Evolutionary conservation across 176 grass and related monocot species (phyloP).

Genomic region (Avena atlantica): DNA sequence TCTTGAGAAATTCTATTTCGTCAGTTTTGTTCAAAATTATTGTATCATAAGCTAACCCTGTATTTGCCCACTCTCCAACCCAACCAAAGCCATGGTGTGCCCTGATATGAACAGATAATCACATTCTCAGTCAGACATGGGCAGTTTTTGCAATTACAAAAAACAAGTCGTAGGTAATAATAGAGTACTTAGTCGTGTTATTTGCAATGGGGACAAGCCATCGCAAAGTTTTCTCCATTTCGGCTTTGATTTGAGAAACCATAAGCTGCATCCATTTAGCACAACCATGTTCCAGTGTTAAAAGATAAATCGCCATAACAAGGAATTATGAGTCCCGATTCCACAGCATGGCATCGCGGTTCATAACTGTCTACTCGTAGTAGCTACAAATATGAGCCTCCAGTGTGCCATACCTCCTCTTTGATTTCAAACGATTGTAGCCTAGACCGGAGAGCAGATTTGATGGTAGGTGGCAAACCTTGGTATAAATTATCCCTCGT

Average conservation of each 20-base stretch:
- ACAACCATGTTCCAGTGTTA: constrained; percentile 38
- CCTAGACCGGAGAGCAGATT: constrained; percentile 72
- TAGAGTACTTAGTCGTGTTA: constrained; percentile 89
- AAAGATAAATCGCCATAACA: constrained; percentile 15
- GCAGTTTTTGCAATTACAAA: constrained; percentile 19
- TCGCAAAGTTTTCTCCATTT: constrained; percentile 90
- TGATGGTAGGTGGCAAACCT: constrained; percentile 77
- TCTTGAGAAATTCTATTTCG: constrained; percentile 17
- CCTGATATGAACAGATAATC: constrained; percentile 61
- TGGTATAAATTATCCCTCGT: constrained; percentile 83
- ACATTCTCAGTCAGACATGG: constrained; percentile 39
- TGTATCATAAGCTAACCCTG: constrained; percentile 65
- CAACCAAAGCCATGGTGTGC: constrained; percentile 94
- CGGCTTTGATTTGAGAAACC: constrained; percentile 80
- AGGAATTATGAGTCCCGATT: constrained; percentile 2
- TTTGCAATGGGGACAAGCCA: constrained; percentile 90
- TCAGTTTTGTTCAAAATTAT: constrained; percentile 34
- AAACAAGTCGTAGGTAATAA: constrained; percentile 27
- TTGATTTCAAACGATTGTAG: constrained; percentile 76
- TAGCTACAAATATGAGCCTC: constrained; percentile 31
- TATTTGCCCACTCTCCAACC: constrained; percentile 99
- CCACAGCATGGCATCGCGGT: constrained; percentile 12
- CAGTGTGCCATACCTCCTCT: constrained; percentile 73
- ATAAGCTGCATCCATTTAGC: constrained; percentile 72
- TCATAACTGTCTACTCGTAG: background rate